Conservation (phyloP, 2,329 filamentous ascomycete genomes). For the Penicillium polonicum region DNA sequence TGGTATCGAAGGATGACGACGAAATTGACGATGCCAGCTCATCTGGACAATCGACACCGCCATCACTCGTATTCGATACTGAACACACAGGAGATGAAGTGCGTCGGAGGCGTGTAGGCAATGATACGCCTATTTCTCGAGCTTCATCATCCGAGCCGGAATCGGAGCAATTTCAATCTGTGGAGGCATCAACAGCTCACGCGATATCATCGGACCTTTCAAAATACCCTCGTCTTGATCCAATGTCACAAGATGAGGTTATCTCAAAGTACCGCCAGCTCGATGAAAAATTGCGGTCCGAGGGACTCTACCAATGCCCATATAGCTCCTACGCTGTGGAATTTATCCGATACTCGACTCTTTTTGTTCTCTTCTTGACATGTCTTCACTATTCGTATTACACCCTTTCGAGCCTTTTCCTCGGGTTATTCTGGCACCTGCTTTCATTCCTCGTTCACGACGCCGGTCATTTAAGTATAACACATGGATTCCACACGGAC, state of each 20-base stretch:
- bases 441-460: background rate
- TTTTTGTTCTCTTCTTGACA: background rate
- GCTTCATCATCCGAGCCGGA: background rate
- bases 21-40: too few species aligned
- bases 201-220: background rate
- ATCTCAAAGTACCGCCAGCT: background rate
- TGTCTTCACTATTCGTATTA: too few species aligned
- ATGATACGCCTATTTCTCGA: background rate
- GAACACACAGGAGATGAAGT: background rate
- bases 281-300: background rate
- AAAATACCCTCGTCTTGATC: background rate
- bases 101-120: background rate
- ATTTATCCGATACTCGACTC: background rate
- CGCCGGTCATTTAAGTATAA: background rate
- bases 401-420: background rate
- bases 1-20: too few species aligned
- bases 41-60: too few species aligned
- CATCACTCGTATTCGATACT: background rate
- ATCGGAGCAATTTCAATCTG: background rate
- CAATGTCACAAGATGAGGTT: background rate
- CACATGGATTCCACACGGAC: background rate
- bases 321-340: background rate
- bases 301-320: background rate
- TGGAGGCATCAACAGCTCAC: background rate
- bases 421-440: background rate